These are phyloP conservation scores for Wickerhamomyces sp. DNA, from an alignment of 1,139 yeast genomes.

Conservation along the genomic window DNA sequence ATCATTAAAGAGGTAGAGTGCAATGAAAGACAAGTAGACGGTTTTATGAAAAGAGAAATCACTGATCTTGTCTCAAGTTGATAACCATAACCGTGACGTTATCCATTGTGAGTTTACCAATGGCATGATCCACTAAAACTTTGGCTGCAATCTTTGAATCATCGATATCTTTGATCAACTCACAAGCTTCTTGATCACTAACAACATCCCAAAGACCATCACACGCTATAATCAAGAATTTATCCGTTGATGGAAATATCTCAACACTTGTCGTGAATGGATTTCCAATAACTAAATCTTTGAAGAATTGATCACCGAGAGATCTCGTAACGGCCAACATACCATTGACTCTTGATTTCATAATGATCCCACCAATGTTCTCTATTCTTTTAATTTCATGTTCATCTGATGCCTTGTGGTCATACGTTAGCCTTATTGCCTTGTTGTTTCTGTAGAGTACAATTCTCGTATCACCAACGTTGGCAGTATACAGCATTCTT, in stretches of 20 bases:
- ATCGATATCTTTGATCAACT: constrained; percentile 47
- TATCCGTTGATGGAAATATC: constrained; percentile 49
- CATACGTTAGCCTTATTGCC: constrained; percentile 80
- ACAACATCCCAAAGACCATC: constrained; percentile 97
- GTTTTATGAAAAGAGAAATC: too few species aligned
- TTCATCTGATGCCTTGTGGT: constrained; percentile 87
- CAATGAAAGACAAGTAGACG: too few species aligned
- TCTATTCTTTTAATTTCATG: constrained; percentile 73
- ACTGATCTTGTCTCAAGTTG: constrained; percentile 10
- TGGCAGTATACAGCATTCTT: constrained; percentile 85
- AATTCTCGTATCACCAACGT: constrained; percentile 91
- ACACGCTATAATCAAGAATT: constrained; percentile 82
- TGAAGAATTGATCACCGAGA: constrained; percentile 91
- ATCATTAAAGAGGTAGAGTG: too few species aligned
- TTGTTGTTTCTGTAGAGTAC: constrained; percentile 69
- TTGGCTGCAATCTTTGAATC: constrained; percentile 70
- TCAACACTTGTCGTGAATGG: constrained; percentile 93
- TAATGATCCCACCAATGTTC: constrained; percentile 76
- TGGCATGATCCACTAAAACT: constrained; percentile 66
- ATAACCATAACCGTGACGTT: constrained; percentile 91
- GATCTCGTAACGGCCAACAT: constrained; percentile 93
- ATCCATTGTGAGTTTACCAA: constrained; percentile 79
- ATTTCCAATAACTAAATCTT: constrained; percentile 79
- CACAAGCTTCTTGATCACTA: constrained; percentile 76
- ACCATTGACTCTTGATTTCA: constrained; percentile 92